Percentiles rank a stretch among this genome's conserved stretches.
Conservation (phyloP, 2,329 filamentous ascomycete genomes). For the Fusarium piperis region DNA sequence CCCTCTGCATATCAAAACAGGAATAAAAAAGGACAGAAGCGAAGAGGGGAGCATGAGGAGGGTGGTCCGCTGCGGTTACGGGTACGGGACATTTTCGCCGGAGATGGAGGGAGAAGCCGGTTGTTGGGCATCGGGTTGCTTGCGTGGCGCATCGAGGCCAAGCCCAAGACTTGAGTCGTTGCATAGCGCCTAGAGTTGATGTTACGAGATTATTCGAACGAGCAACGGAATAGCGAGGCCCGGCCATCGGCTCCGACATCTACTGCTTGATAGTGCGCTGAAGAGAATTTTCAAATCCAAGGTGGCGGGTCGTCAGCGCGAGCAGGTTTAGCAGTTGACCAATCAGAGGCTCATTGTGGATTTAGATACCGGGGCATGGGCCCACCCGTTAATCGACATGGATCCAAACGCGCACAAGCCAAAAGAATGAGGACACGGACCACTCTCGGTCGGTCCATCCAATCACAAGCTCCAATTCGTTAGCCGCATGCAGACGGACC, state of each 20-base stretch:
- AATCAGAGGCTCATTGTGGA: constrained; percentile 29
- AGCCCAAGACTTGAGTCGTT: constrained; percentile 20
- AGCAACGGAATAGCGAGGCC: constrained; percentile 14
- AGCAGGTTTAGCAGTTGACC: neutral
- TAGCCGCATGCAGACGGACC: constrained; percentile 38
- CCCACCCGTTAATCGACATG: constrained; percentile 35
- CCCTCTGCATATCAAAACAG: neutral
- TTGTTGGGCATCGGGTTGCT: neutral
- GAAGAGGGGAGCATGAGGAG: constrained; percentile 5
- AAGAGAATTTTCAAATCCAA: constrained; percentile 36
- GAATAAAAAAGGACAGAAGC: neutral
- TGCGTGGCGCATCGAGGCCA: constrained; percentile 8
- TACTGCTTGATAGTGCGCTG: neutral
- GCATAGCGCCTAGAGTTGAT: constrained; percentile 18
- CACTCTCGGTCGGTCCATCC: constrained; percentile 23
- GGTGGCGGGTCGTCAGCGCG: constrained; percentile 23
- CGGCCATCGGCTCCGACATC: constrained; percentile 39
- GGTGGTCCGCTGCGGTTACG: neutral
- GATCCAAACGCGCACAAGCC: constrained; percentile 27
- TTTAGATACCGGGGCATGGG: constrained; percentile 14
- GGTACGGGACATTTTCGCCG: neutral
- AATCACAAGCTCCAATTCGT: constrained; percentile 35
- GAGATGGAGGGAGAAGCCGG: neutral
- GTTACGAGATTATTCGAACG: constrained; percentile 28
- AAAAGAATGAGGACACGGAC: constrained; percentile 17